Percentiles rank a stretch among this genome's conserved stretches.
Evolutionary conservation across 176 grass and related monocot species (phyloP).

Genomic region (Hordeum vulgare): DNA sequence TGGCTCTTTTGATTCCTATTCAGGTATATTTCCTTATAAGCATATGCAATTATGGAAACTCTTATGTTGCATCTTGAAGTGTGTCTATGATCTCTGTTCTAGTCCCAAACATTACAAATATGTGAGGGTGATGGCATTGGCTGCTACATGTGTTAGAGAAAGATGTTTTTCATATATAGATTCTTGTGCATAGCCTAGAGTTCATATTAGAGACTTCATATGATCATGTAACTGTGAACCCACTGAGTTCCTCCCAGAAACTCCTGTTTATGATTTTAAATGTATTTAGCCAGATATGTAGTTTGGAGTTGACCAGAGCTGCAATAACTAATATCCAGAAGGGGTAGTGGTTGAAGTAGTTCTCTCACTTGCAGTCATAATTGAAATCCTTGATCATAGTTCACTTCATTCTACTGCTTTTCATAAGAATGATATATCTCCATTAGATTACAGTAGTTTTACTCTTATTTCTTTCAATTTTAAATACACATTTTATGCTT

Average conservation of each 20-base stretch:
- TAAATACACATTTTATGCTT: background rate
- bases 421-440: background rate
- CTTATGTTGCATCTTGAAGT: conserved; percentile 4
- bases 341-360: background rate
- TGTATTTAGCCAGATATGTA: background rate
- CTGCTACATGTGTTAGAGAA: conserved; percentile 19
- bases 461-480: background rate
- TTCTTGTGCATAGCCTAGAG: background rate
- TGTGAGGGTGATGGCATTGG: background rate
- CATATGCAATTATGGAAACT: conserved; percentile 1
- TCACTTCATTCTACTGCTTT: background rate
- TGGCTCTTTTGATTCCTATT: conserved; percentile 84
- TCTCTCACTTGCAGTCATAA: background rate
- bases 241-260: background rate
- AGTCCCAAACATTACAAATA: conserved; percentile 2
- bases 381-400: background rate
- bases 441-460: background rate
- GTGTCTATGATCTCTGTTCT: background rate
- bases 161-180: background rate
- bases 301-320: background rate
- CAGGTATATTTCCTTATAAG: conserved; percentile 57
- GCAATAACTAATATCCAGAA: background rate
- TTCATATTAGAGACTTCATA: conserved; percentile 12
- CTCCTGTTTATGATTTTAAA: background rate
- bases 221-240: background rate